Evolutionary conservation across 805 yeast species (phyloP).

Genomic region (Candida sithepensis): DNA sequence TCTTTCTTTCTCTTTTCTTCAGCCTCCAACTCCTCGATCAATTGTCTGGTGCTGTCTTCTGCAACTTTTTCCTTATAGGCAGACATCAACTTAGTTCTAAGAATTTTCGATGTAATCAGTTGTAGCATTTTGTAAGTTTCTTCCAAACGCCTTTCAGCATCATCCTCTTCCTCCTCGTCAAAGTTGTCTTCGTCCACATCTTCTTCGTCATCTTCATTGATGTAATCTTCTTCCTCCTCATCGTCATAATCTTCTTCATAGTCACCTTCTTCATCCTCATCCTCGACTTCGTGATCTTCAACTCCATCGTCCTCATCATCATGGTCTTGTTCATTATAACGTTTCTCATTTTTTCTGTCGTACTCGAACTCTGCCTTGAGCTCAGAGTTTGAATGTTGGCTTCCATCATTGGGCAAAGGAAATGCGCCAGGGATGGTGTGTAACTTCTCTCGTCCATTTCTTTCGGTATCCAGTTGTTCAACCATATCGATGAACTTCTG

Average conservation of each 20-base stretch:
- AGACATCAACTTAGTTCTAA: slow-evolving; percentile 67
- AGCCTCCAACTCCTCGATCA: slow-evolving; percentile 66
- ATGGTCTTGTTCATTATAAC: slow-evolving; percentile 10
- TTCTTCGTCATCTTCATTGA: slow-evolving; percentile 13
- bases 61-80: slow-evolving; percentile 81
- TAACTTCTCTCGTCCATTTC: slow-evolving; percentile 32
- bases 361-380: slow-evolving; percentile 30
- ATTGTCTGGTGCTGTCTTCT: slow-evolving; percentile 60
- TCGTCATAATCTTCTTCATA: slow-evolving; percentile 20
- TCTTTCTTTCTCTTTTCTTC: slow-evolving; percentile 64
- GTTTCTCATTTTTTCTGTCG: slow-evolving; percentile 14
- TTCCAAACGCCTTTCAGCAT: slow-evolving; percentile 60
- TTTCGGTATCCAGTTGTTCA: slow-evolving; percentile 64
- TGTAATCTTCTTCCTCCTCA: slow-evolving; percentile 19
- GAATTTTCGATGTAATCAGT: slow-evolving; percentile 71
- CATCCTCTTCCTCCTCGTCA: slow-evolving; percentile 42
- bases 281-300: slow-evolving; percentile 23
- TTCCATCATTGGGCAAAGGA: slow-evolving; percentile 18
- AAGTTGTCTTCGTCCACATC: slow-evolving; percentile 35
- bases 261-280: slow-evolving; percentile 15
- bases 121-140: slow-evolving; percentile 81
- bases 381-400: slow-evolving; percentile 31
- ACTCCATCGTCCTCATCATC: slow-evolving; percentile 12
- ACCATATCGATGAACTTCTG: slow-evolving; percentile 72
- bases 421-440: slow-evolving; percentile 21